These are phyloP conservation scores for Bothriochloa decipiens DNA, from an alignment of 176 grass and related monocot species.

Conservation along the genomic window DNA sequence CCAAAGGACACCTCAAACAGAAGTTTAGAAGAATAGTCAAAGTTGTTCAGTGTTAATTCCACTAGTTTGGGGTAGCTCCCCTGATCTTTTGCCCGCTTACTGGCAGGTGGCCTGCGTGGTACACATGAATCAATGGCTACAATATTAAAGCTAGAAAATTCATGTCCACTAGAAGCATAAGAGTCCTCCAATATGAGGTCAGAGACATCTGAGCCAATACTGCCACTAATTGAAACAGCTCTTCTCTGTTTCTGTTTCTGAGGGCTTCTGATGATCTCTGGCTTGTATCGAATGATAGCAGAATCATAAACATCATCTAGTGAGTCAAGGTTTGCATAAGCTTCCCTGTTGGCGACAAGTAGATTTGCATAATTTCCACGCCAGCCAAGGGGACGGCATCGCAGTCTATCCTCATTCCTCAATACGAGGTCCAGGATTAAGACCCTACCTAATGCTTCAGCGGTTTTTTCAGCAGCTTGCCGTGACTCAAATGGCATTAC, in stretches of 20 bases:
- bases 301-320: conserved; percentile 58
- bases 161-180: conserved; percentile 43
- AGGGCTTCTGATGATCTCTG: conserved; percentile 50
- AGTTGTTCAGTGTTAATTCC: conserved; percentile 85
- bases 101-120: conserved; percentile 78
- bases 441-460: conserved; percentile 84
- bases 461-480: conserved; percentile 74
- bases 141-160: conserved; percentile 60
- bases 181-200: conserved; percentile 36
- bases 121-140: conserved; percentile 90
- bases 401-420: conserved; percentile 93
- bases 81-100: conserved; percentile 83
- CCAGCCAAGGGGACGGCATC: conserved; percentile 86
- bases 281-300: conserved; percentile 61
- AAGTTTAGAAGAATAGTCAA: conserved; percentile 77
- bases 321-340: conserved; percentile 73
- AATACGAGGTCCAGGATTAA: conserved; percentile 86
- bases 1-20: conserved; percentile 80
- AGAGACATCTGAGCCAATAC: conserved; percentile 58
- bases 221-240: conserved; percentile 73
- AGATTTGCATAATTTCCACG: conserved; percentile 95
- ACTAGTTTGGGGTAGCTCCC: conserved; percentile 84
- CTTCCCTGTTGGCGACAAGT: conserved; percentile 59
- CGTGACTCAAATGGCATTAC: conserved; percentile 60
- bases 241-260: conserved; percentile 71